phyloP scores from a whole-genome alignment of 306 rosid genomes.

The Lotus japonicus region DNA sequence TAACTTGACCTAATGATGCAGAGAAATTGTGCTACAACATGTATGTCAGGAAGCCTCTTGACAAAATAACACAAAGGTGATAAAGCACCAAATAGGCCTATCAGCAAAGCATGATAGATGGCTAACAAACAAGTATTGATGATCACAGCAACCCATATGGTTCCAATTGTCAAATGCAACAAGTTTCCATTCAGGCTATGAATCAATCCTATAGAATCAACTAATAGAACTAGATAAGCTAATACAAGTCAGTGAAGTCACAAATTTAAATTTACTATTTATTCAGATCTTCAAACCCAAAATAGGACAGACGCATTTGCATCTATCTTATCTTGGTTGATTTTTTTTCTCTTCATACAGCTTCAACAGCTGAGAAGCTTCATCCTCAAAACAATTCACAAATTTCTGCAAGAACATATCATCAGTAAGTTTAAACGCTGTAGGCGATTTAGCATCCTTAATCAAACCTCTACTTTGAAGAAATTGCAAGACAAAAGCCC shows the following conservation, averaged over 20 bases:
- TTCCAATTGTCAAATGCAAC: background rate
- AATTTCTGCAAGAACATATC: background rate
- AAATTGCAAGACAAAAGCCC: slow-evolving; percentile 30
- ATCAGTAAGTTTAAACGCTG: background rate
- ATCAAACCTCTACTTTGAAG: slow-evolving; percentile 28
- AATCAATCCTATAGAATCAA: background rate
- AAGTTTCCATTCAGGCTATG: background rate
- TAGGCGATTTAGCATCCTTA: background rate
- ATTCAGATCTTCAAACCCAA: background rate
- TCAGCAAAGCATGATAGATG: too few species aligned
- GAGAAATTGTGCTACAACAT: background rate
- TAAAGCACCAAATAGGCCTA: background rate
- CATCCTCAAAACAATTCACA: slow-evolving; percentile 13
- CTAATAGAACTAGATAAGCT: background rate
- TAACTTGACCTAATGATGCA: too few species aligned
- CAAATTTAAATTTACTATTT: background rate
- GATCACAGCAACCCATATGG: too few species aligned
- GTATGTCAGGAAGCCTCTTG: background rate
- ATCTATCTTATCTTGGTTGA: background rate
- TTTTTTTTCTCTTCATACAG: slow-evolving; percentile 1
- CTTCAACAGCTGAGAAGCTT: slow-evolving; percentile 22
- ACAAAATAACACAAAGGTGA: background rate
- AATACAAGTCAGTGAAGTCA: background rate
- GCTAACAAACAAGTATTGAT: background rate
- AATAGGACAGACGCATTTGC: background rate